These are phyloP conservation scores for Camellia lanceoleosa DNA, from an alignment of 148 eudicot species.

Conservation along the genomic window DNA sequence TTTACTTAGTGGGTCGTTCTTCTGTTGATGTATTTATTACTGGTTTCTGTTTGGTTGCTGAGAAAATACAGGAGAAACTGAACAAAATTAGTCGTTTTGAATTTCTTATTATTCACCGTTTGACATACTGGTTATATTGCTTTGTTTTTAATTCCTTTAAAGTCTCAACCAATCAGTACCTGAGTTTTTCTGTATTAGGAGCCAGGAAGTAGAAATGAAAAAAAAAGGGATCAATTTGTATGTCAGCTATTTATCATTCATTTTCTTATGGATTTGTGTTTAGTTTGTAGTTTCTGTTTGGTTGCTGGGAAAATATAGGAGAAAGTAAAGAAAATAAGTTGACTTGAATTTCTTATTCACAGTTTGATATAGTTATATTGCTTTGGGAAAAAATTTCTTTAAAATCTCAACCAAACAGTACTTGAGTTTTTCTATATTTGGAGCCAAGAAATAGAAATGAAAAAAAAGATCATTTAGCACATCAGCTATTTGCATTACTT, in stretches of 20 bases:
- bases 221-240: background rate
- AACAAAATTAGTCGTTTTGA: background rate
- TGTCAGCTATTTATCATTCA: background rate
- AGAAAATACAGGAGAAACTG: background rate
- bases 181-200: background rate
- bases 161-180: background rate
- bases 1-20: background rate
- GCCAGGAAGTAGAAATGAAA: background rate
- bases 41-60: constrained; percentile 2
- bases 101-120: background rate
- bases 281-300: too few relatives aligned
- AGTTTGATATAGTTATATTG: too few relatives aligned
- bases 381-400: too few relatives aligned
- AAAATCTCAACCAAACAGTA: too few relatives aligned
- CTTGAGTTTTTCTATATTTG: too few relatives aligned
- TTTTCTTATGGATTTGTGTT: background rate
- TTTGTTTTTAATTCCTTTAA: background rate
- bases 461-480: background rate
- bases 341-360: too few relatives aligned
- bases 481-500: background rate
- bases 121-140: background rate
- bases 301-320: too few relatives aligned
- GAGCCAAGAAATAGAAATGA: too few relatives aligned
- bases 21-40: background rate
- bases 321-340: too few relatives aligned